Evolutionary conservation across 148 eudicot species (phyloP).

Genomic region (Drosera capensis): DNA sequence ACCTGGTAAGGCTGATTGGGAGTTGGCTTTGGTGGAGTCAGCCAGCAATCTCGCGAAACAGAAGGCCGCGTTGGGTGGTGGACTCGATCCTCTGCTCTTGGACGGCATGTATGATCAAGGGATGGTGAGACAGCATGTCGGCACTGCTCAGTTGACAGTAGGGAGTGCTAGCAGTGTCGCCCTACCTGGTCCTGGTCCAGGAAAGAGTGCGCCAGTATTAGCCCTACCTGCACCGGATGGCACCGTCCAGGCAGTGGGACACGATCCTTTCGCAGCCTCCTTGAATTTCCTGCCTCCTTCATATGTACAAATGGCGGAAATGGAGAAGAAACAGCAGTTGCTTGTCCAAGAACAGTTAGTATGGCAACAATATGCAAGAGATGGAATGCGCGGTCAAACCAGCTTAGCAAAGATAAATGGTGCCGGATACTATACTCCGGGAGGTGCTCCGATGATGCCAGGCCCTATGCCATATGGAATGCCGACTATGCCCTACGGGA

Average conservation of each 20-base stretch:
- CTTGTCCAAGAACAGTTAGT: constrained; percentile 24
- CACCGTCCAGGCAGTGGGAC: constrained; percentile 12
- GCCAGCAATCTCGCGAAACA: constrained; percentile 23
- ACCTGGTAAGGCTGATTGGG: constrained; percentile 33
- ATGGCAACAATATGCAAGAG: constrained; percentile 31
- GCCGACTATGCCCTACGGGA: constrained; percentile 78
- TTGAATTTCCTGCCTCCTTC: constrained; percentile 31
- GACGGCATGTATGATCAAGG: constrained; percentile 74
- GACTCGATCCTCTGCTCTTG: constrained; percentile 44
- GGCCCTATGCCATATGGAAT: constrained; percentile 6
- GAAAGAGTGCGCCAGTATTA: constrained; percentile 10
- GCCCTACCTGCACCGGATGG: constrained; percentile 36
- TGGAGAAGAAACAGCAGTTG: constrained; percentile 30
- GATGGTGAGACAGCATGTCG: constrained; percentile 48
- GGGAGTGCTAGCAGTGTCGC: constrained; percentile 89
- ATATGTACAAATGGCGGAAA: constrained; percentile 35
- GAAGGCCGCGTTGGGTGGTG: constrained; percentile 30
- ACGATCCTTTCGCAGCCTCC: constrained; percentile 51
- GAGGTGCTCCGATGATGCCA: constrained; percentile 9
- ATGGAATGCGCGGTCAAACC: constrained; percentile 26
- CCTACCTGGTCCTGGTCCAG: constrained; percentile 17
- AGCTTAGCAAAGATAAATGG: constrained; percentile 20
- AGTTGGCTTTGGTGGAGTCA: constrained; percentile 38
- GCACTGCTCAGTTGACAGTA: constrained; percentile 32
- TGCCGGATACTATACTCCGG: constrained; percentile 39